Base-by-base conservation (phyloP, 148 eudicot species). In the Diospyros kaki region DNA sequence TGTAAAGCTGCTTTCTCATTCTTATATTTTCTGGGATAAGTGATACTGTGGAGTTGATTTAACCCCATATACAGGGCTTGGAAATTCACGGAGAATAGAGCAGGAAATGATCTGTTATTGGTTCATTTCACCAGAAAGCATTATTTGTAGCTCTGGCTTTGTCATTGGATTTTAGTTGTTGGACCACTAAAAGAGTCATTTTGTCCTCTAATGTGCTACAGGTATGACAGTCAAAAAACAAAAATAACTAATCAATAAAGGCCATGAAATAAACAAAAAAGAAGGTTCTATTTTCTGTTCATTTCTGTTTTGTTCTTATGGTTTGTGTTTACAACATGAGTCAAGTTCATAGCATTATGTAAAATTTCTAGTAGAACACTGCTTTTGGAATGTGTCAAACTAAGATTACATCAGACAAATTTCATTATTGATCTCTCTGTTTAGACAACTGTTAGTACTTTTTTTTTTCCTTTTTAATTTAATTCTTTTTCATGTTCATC, bases 81-180 rank as follows among this genome's bases (percentile, higher is more conserved):
- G 14, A 72, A 48, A 48, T 51, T 63, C 58, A 51, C 6, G 9
- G 4, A 50, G 58, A 48, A 73, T 9, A 48, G 68, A 61, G 56
- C 45, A 40, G 50, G 76, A 73, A 63, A 51, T 73, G 44, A 39
- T n/a, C 45, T 59, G 2, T 40, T 52, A 41, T 73, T 64, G 61
- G 51, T 74, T 14, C 28, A 50, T 11, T 74, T 52, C 8, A 38
- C 44, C 6, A 4, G 39, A 73, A 14, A 46, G 43, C 43, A 46
- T 60, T 46, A 2, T 38, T 45, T 41, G 40, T 40, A n/a, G 40
- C 40, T 50, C 60, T 50, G 11, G 76, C n/a, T 64, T 51, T 52
- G 48, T n/a, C 14, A 63, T 38, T 52, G 46, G 2, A 38, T 38
- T 58, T 71, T 52, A 4, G 9, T 53, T 40, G 46, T 4, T 50